Evolutionary conservation across 164 flowering plant species (phyloP).

Genomic region (Stephania japonica): DNA sequence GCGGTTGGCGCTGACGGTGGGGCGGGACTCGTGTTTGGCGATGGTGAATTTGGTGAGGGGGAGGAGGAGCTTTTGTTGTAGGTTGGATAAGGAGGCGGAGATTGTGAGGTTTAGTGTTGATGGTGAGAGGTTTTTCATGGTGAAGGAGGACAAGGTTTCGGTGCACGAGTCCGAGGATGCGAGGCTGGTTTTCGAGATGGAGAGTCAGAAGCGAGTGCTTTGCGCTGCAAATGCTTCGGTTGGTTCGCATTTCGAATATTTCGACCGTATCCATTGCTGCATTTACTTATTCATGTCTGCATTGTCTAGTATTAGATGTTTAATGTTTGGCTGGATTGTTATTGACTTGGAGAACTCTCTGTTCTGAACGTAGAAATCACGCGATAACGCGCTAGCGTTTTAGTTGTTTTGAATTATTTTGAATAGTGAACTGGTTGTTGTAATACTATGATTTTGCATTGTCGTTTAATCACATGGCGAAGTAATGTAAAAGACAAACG

Average conservation of each 20-base stretch:
- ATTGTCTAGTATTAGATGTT: neutral
- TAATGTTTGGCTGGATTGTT: neutral
- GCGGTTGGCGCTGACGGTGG: slow-evolving; percentile 63
- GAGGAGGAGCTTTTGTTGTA: slow-evolving; percentile 67
- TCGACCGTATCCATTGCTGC: neutral
- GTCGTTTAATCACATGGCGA: too few relatives aligned
- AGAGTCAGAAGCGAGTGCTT: slow-evolving; percentile 49
- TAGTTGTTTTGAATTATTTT: neutral
- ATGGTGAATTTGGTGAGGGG: slow-evolving; percentile 87
- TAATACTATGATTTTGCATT: too few relatives aligned
- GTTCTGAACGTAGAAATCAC: neutral
- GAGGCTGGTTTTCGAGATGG: slow-evolving; percentile 47
- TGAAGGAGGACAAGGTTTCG: slow-evolving; percentile 47
- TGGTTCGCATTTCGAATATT: slow-evolving; percentile 9
- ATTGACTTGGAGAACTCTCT: neutral
- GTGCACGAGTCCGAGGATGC: slow-evolving; percentile 86
- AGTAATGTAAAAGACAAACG: too few relatives aligned
- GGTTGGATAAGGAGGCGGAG: slow-evolving; percentile 58
- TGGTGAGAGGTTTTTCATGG: slow-evolving; percentile 77
- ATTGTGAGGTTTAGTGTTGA: slow-evolving; percentile 40
- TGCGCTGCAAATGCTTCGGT: slow-evolving; percentile 65
- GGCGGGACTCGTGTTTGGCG: slow-evolving; percentile 66
- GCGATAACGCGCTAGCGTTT: neutral
- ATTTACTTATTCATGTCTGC: neutral
- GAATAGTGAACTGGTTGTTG: too few relatives aligned